Base-by-base conservation (phyloP, 345 rosid genomes). In the Anacardium occidentale region DNA sequence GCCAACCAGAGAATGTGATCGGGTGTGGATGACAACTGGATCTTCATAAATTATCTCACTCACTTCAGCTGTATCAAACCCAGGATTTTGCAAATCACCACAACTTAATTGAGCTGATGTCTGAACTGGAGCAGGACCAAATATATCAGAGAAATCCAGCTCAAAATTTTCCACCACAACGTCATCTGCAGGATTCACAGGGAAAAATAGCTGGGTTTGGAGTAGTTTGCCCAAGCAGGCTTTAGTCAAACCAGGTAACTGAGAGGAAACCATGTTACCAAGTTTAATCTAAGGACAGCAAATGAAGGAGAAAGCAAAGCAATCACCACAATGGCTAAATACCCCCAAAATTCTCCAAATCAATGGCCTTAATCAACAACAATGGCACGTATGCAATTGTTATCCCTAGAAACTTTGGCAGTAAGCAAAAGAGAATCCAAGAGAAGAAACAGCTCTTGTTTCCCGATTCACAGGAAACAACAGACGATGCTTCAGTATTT, bases 381-480 rank as follows among this genome's bases (percentile, higher is more conserved):
- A 83, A 85, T 75, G 62, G 86, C 78, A 82, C 74, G 78, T 53
- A 83, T 56, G 70, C 77, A 56, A 85, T 47, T 20, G 90, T 80
- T 74, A 76, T 83, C 53, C 88, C 96, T 13, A 86, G 79, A 76
- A 87, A 85, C 83, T 79, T 87, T 47, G 90, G 97, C 76, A 86
- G 85, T 51, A 86, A 83, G 91, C 98, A 84, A 79, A 85, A 88
- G 72, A 83, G 80, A 72, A 88, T 83, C 96, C 88, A 95, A 86
- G 83, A 86, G 86, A 84, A 87, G 85, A 79, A 80, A 88, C 69
- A 63, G 87, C 77, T 87, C 82, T 88, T 89, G 96, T 87, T 95
- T 91, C 98, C 98, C 95, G 76, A 84, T 63, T 79, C 76, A 84
- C 94, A 95, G 99, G 99, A 95, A 92, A 95, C 99, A 73, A 69